A percentile compares a stretch with the other conserved stretches of the same genome.
Conservation (phyloP, 768 basidiomycete genomes). For the Lactarius hengduanensis region DNA sequence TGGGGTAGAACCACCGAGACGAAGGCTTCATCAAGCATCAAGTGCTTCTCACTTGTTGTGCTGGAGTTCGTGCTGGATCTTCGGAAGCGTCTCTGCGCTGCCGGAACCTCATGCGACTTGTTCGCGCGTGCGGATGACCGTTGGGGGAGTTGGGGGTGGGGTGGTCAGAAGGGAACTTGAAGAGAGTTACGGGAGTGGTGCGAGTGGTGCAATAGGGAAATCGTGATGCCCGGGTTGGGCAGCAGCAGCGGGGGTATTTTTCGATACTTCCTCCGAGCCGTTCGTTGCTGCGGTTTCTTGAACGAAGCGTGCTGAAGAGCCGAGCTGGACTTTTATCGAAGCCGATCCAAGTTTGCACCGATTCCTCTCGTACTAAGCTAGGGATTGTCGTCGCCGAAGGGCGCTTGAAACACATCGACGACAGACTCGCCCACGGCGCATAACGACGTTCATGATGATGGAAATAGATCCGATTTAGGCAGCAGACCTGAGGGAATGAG, state of each 20-base stretch:
- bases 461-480: no score
- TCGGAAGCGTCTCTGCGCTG: background rate
- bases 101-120: background rate
- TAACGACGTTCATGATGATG: no score
- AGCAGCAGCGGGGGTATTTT: background rate
- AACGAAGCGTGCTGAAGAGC: no score
- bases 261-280: no score
- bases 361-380: no score
- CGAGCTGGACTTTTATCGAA: no score
- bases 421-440: no score
- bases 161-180: background rate
- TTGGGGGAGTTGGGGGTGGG: background rate
- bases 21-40: slow-evolving; percentile 7
- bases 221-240: background rate
- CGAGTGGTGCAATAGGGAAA: background rate
- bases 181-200: background rate
- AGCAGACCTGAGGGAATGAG: no score
- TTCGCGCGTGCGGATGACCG: background rate
- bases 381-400: no score
- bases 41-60: slow-evolving; percentile 12
- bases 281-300: no score
- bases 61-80: slow-evolving; percentile 9
- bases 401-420: no score
- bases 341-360: no score
- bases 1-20: slow-evolving; percentile 42